A percentile compares a stretch with the other conserved stretches of the same genome.
phyloP scores from a whole-genome alignment of 1,284 basidiomycete genomes.

The Fomitopsis palustris region DNA sequence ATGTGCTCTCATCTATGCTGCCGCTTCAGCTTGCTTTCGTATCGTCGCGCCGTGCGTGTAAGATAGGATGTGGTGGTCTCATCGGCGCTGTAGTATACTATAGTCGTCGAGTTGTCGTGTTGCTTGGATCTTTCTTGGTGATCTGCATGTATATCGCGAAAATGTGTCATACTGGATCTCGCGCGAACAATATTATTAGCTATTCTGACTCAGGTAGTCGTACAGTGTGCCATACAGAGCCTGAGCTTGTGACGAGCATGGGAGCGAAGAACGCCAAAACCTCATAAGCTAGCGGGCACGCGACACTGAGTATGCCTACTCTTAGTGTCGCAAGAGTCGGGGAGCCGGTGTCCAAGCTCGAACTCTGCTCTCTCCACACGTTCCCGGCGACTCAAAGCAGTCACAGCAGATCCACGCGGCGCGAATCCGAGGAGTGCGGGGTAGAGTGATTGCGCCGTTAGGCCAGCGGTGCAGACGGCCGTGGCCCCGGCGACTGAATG shows the following conservation, averaged over 20 bases:
- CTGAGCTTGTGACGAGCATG: not conserved
- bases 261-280: not conserved
- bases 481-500: not conserved
- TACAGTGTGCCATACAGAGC: no score
- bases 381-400: not conserved
- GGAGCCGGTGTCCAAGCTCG: not conserved
- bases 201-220: not conserved
- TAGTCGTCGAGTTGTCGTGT: not conserved
- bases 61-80: not conserved
- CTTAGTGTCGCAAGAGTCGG: not conserved
- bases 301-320: not conserved
- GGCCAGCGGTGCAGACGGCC: not conserved
- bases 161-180: not conserved
- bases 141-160: not conserved
- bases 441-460: not conserved
- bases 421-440: not conserved
- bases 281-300: not conserved
- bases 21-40: slow-evolving; percentile 1
- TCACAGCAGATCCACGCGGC: not conserved
- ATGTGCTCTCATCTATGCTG: slow-evolving; percentile 7
- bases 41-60: slow-evolving; percentile 5
- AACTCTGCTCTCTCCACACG: not conserved
- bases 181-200: not conserved
- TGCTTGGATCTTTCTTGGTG: not conserved
- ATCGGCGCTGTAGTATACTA: not conserved